These are phyloP conservation scores for Skeletonema menzelii DNA, from an alignment of 108 stramenopile genomes.

Conservation along the genomic window DNA sequence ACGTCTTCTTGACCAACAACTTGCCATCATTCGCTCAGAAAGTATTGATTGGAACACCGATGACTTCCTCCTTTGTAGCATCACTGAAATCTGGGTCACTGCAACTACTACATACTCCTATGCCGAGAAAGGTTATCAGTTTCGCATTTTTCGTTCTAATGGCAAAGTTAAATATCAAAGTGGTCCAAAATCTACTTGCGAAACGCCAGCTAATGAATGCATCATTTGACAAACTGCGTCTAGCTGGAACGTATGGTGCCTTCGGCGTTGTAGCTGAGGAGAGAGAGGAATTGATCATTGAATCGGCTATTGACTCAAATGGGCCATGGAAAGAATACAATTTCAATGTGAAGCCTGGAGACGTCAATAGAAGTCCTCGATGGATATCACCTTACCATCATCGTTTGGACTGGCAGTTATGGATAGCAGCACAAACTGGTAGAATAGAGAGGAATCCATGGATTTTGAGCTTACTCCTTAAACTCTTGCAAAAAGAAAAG, in stretches of 20 bases:
- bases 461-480: slow-evolving; percentile 52
- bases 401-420: slow-evolving; percentile 73
- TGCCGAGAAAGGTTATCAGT: slow-evolving; percentile 26
- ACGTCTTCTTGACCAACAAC: slow-evolving; percentile 44
- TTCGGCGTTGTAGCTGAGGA: slow-evolving; percentile 60
- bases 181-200: slow-evolving; percentile 53
- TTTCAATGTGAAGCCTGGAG: slow-evolving; percentile 68
- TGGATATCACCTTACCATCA: slow-evolving; percentile 68
- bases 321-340: slow-evolving; percentile 70
- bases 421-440: slow-evolving; percentile 52
- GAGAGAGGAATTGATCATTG: slow-evolving; percentile 58
- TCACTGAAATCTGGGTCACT: not conserved
- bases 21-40: slow-evolving; percentile 21
- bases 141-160: slow-evolving; percentile 36
- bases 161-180: slow-evolving; percentile 48
- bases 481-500: slow-evolving; percentile 53
- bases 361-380: slow-evolving; percentile 34
- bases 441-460: slow-evolving; percentile 55
- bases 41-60: slow-evolving; percentile 16
- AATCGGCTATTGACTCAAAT: slow-evolving; percentile 32
- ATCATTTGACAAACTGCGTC: slow-evolving; percentile 63
- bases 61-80: slow-evolving; percentile 10
- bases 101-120: not conserved
- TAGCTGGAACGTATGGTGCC: slow-evolving; percentile 65
- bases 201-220: slow-evolving; percentile 64